Evolutionary conservation across 208 protist species (phyloP).

Genomic region (Crithidia bombi): DNA sequence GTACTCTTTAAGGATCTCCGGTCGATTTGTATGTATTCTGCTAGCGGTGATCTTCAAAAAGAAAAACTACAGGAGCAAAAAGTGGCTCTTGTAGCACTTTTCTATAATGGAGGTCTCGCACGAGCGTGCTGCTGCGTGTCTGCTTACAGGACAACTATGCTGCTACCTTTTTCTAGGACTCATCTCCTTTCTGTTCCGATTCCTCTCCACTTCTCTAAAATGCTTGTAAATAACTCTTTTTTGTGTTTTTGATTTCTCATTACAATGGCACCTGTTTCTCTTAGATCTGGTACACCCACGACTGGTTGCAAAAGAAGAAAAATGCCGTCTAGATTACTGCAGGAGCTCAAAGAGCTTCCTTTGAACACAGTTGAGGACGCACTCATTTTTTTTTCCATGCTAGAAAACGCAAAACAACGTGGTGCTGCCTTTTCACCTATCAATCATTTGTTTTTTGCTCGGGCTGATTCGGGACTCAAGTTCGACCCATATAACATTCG

Average conservation of each 20-base stretch:
- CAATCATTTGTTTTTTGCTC: slow-evolving; percentile 87
- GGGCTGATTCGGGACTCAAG: slow-evolving; percentile 53
- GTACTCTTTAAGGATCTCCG: too few species aligned
- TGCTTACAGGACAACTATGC: too few species aligned
- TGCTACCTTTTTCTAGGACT: too few species aligned
- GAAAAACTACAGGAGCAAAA: too few species aligned
- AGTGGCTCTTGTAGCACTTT: too few species aligned
- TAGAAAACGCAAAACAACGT: slow-evolving; percentile 40
- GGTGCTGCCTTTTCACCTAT: slow-evolving; percentile 56
- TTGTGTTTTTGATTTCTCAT: too few species aligned
- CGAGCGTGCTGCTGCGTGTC: too few species aligned
- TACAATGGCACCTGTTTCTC: too few species aligned
- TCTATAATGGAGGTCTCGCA: too few species aligned
- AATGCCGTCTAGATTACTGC: slow-evolving; percentile 26
- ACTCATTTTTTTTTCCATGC: slow-evolving; percentile 41
- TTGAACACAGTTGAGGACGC: slow-evolving; percentile 66
- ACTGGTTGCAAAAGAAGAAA: background rate
- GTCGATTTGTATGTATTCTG: too few species aligned
- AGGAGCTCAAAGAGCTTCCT: slow-evolving; percentile 35
- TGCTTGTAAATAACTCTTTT: too few species aligned
- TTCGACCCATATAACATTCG: slow-evolving; percentile 89
- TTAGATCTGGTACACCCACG: background rate
- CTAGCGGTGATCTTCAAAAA: too few species aligned
- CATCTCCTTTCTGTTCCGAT: background rate
- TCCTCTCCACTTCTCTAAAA: background rate